A percentile compares a stretch with the other conserved stretches of the same genome.
Conservation (phyloP, 345 rosid genomes). For the Microthlaspi erraticum region DNA sequence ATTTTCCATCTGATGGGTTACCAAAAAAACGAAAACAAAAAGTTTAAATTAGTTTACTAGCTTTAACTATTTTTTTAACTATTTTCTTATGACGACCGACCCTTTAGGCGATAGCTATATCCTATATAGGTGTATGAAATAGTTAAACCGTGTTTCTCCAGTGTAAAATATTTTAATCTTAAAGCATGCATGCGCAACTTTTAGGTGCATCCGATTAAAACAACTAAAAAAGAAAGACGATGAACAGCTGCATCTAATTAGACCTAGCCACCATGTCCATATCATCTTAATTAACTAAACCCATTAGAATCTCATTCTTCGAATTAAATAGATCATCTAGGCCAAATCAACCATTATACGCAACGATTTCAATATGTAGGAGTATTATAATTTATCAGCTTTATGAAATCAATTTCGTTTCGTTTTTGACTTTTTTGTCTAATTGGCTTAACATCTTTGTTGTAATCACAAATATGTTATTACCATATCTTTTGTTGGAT, state of each 20-base stretch:
- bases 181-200: conserved; percentile 42
- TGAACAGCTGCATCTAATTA: conserved; percentile 7
- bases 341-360: conserved; percentile 12
- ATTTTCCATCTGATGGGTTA: neutral
- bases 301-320: conserved; percentile 15
- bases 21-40: neutral
- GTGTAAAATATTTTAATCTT: conserved; percentile 24
- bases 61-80: neutral
- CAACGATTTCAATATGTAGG: neutral
- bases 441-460: too few relatives aligned
- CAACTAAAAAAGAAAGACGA: neutral
- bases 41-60: neutral
- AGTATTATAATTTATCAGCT: neutral
- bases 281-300: conserved; percentile 34
- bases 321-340: neutral
- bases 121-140: conserved; percentile 2
- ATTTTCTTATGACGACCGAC: conserved; percentile 21
- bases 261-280: conserved; percentile 22
- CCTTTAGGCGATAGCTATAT: conserved; percentile 13
- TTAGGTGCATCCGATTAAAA: conserved; percentile 24
- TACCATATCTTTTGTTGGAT: neutral
- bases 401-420: neutral
- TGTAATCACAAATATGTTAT: neutral
- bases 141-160: conserved; percentile 6
- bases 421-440: too few relatives aligned